These are phyloP conservation scores for Fusarium virguliforme DNA, from an alignment of 2,329 filamentous ascomycete genomes.

Conservation along the genomic window DNA sequence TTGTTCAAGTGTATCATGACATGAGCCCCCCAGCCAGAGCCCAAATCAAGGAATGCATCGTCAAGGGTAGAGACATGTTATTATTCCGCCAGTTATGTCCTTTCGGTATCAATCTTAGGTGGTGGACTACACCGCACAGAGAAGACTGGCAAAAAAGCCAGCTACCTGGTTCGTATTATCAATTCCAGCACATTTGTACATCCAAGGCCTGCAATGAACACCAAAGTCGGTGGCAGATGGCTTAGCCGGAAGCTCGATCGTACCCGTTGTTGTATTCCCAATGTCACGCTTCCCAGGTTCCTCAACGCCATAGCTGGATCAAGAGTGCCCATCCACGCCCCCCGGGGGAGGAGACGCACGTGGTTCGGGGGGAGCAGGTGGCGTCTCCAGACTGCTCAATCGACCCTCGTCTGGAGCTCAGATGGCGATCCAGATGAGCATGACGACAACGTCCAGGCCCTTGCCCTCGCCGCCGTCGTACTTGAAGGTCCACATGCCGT, in stretches of 20 bases:
- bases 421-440: conserved; percentile 84
- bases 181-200: conserved; percentile 49
- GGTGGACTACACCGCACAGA: conserved; percentile 11
- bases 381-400: conserved; percentile 22
- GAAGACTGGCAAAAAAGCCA: conserved; percentile 32
- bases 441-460: conserved; percentile 79
- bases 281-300: conserved; percentile 50
- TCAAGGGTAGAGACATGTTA: background rate
- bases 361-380: conserved; percentile 22
- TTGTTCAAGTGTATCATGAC: background rate
- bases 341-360: conserved; percentile 23
- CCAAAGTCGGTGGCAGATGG: conserved; percentile 41
- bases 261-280: conserved; percentile 47
- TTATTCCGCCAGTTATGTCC: conserved; percentile 9
- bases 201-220: conserved; percentile 50
- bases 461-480: conserved; percentile 79
- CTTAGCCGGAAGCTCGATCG: conserved; percentile 47
- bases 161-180: conserved; percentile 38
- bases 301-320: conserved; percentile 51
- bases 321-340: conserved; percentile 42
- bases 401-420: conserved; percentile 53
- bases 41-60: background rate
- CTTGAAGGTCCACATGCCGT: conserved; percentile 93
- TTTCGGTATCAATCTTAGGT: conserved; percentile 16
- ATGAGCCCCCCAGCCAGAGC: background rate